phyloP scores from a whole-genome alignment of 345 rosid genomes.

The Cardiospermum halicacabum region DNA sequence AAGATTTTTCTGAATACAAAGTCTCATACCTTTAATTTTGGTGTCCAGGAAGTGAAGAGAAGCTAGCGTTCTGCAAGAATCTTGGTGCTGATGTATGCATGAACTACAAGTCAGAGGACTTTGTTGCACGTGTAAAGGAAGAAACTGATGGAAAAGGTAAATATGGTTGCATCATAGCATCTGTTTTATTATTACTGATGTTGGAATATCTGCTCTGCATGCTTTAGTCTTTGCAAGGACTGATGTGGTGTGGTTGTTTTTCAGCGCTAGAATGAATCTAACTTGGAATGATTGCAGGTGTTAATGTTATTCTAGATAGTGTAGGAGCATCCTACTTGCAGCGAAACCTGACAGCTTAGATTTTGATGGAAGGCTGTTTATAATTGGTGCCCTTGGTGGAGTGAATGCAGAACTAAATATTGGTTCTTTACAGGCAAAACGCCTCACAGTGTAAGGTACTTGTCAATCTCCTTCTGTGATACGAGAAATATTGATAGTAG shows the following conservation, averaged over 20 bases:
- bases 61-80: conserved; percentile 73
- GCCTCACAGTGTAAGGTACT: conserved; percentile 86
- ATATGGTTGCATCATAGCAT: not conserved
- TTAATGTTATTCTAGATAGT: conserved; percentile 79
- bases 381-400: conserved; percentile 74
- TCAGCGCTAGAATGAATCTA: not conserved
- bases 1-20: too few species aligned
- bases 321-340: conserved; percentile 82
- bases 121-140: conserved; percentile 68
- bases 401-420: conserved; percentile 54
- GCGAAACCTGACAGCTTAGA: conserved; percentile 67
- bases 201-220: too few species aligned
- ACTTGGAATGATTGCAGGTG: conserved; percentile 33
- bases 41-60: conserved; percentile 65
- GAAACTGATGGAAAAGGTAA: conserved; percentile 87
- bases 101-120: conserved; percentile 89
- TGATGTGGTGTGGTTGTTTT: not conserved
- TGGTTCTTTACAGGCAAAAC: conserved; percentile 51
- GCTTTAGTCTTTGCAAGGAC: too few species aligned
- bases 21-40: conserved; percentile 1
- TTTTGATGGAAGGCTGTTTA: conserved; percentile 79
- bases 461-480: too few species aligned
- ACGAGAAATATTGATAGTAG: too few species aligned
- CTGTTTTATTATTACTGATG: too few species aligned
- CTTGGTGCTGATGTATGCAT: conserved; percentile 90